Conservation (phyloP, 495 filamentous ascomycete genomes). For the Neurospora africana region DNA sequence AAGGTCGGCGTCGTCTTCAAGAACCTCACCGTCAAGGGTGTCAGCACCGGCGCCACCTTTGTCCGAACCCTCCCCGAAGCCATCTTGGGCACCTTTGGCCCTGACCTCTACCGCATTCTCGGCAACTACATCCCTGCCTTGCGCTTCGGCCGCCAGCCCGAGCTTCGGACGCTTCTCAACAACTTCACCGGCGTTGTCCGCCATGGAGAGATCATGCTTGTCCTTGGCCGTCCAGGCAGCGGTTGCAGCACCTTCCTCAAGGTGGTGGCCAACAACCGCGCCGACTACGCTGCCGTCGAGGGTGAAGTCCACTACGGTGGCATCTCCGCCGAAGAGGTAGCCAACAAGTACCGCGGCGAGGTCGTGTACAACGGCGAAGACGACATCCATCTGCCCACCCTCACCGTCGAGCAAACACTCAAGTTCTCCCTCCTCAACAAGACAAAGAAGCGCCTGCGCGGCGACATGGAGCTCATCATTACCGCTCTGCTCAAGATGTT, state of each 20-base stretch:
- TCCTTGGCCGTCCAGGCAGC: slow-evolving; percentile 68
- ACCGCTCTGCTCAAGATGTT: slow-evolving; percentile 66
- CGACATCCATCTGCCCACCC: slow-evolving; percentile 64
- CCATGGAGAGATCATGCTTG: slow-evolving; percentile 74
- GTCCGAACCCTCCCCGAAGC: slow-evolving; percentile 69
- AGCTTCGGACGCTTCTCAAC: slow-evolving; percentile 53
- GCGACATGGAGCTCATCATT: slow-evolving; percentile 58
- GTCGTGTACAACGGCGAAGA: slow-evolving; percentile 79
- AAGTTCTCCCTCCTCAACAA: slow-evolving; percentile 78
- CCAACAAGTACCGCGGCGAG: slow-evolving; percentile 63
- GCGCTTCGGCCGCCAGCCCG: slow-evolving; percentile 28
- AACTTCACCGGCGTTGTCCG: slow-evolving; percentile 71
- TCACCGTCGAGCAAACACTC: slow-evolving; percentile 73
- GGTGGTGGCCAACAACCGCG: slow-evolving; percentile 61
- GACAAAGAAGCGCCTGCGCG: slow-evolving; percentile 60
- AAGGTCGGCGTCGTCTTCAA: slow-evolving; percentile 79
- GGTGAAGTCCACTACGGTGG: slow-evolving; percentile 71
- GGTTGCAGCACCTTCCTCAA: slow-evolving; percentile 78
- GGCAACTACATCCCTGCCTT: slow-evolving; percentile 54
- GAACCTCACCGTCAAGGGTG: slow-evolving; percentile 65
- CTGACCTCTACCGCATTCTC: slow-evolving; percentile 65
- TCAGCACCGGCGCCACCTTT: slow-evolving; percentile 54
- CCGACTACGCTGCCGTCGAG: slow-evolving; percentile 51
- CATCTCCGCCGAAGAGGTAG: slow-evolving; percentile 58
- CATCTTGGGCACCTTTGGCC: slow-evolving; percentile 73